A percentile compares a stretch with the other conserved stretches of the same genome.
Conservation (phyloP, 306 rosid species). For the Lablab purpureus region DNA sequence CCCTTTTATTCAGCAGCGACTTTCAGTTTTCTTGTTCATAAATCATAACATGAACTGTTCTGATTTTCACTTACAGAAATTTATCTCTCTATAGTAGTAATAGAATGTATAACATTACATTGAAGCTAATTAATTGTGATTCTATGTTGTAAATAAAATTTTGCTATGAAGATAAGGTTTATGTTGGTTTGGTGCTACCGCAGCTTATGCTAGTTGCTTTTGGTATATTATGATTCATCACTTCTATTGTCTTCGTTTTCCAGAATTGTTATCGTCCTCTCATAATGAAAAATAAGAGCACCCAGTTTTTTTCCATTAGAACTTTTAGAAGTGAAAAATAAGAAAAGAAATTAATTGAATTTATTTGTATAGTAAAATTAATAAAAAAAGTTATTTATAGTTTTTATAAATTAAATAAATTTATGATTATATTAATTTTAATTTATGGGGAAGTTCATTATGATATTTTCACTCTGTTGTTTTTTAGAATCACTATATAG, state of each 20-base stretch:
- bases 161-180: slow-evolving; percentile 9
- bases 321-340: too few relatives aligned
- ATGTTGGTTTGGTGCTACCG: neutral
- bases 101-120: slow-evolving; percentile 3
- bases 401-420: too few relatives aligned
- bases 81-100: neutral
- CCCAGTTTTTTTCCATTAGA: too few relatives aligned
- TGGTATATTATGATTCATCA: neutral
- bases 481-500: too few relatives aligned
- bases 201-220: neutral
- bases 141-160: slow-evolving; percentile 43
- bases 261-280: neutral
- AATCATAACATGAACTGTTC: slow-evolving; percentile 40
- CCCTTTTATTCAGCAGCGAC: neutral
- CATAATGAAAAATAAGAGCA: neutral
- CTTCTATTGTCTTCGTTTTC: slow-evolving; percentile 1
- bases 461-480: too few relatives aligned
- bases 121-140: slow-evolving; percentile 31
- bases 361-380: too few relatives aligned
- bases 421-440: too few relatives aligned
- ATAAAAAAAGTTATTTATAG: too few relatives aligned
- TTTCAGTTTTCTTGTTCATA: slow-evolving; percentile 35
- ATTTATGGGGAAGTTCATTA: too few relatives aligned
- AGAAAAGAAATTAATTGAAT: too few relatives aligned
- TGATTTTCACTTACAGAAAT: neutral